These are phyloP conservation scores for Epipyxis sp. DNA, from an alignment of 108 stramenopile species.

Conservation along the genomic window DNA sequence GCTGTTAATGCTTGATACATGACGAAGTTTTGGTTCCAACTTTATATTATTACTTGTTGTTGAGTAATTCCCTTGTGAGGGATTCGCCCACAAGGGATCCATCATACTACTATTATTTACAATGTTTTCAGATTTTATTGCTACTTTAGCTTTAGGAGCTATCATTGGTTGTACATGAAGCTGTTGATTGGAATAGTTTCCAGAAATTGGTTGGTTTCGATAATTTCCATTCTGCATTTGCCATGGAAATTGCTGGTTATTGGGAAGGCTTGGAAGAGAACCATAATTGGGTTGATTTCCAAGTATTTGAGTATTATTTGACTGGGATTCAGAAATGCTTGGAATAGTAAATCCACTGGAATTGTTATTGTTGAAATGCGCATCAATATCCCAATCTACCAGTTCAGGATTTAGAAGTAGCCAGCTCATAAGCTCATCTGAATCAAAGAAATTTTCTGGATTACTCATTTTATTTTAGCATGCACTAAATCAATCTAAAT, in stretches of 20 bases:
- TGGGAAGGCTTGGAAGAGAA: not conserved
- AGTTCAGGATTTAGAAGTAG: not conserved
- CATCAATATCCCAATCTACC: too few species aligned
- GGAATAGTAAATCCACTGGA: not conserved
- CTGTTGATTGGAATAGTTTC: not conserved
- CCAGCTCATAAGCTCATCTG: constrained; percentile 19
- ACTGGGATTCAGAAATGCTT: not conserved
- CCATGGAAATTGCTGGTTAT: not conserved
- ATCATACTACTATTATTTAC: not conserved
- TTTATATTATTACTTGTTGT: not conserved
- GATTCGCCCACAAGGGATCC: not conserved
- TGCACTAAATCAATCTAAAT: too few species aligned
- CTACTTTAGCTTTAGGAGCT: too few species aligned
- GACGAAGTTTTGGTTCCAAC: not conserved
- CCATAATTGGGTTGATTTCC: not conserved
- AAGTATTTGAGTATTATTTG: not conserved
- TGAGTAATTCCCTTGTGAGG: not conserved
- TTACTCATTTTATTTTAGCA: not conserved
- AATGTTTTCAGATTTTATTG: too few species aligned
- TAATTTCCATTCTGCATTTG: not conserved
- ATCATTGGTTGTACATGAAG: too few species aligned
- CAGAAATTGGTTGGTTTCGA: not conserved
- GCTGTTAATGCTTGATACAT: not conserved
- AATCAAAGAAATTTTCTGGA: not conserved
- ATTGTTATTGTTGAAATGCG: too few species aligned